Base-by-base conservation (phyloP, 306 rosid genomes). In the Cicer bijugum region DNA sequence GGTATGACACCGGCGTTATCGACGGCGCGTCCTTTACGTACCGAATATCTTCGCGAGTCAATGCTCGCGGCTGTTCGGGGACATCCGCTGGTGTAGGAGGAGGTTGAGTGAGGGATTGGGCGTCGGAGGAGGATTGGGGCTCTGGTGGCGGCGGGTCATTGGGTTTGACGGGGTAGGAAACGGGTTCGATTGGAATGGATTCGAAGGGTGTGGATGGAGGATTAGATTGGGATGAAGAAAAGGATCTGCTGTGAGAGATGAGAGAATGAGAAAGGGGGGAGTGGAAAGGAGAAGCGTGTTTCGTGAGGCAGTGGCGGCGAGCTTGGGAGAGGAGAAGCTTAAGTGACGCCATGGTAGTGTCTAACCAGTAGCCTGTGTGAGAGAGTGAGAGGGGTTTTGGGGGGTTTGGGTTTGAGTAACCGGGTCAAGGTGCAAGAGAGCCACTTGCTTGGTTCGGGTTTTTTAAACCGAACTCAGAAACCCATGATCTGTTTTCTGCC, bases 21-120 rank as follows among this genome's bases (percentile, higher is more conserved):
- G 88, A 74, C 2, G 94, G 89, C 19, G 56, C 82, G 28, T 91
- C 91, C 80, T 87, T 88, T 40, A 93, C 83, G 62, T 86, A 93
- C 2, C 98, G 88, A 51, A 80, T 12, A 7, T 93, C 97, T 45
- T 93, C 90, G 6, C 98, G 89, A 6, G 88, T 91, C 92, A 80
- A 88, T 6, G 58, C 28, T 65, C 69, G 61, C 9, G 43, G 86
- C 11, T 75, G 37, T 52, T 88, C 96, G 67, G 4, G 72, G 17
- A 12, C 23, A 14, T 71, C 82, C 6, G 75, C 8, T 35, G 35
- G 9, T 12, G 37, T 78, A 38, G 78, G 79, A 9, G 79, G 56
- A 2, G 71, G 52, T 35, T 68, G 77, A 16, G 12, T 33, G 45
- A 14, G 40, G 20, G 82, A 61, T 6, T 50, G 80, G 12, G 67